Base-by-base conservation (phyloP, 352 stramenopile genomes). In the Pythium rhizo-oryzae region DNA sequence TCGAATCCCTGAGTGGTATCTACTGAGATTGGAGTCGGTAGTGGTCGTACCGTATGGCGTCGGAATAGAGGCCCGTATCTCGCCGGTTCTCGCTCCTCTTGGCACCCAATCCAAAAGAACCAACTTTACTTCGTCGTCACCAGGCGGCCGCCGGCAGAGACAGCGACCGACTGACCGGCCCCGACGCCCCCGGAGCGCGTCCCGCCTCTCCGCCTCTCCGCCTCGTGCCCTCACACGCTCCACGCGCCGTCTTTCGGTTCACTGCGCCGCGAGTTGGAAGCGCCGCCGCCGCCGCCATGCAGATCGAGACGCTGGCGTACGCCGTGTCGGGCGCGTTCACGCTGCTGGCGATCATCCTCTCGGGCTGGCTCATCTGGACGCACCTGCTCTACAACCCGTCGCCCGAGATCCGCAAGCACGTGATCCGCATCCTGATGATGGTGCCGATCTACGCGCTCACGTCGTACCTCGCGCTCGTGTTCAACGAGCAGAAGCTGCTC, bases 391-490 rank as follows among this genome's bases (percentile, higher is more conserved):
- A 93, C 74, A 96, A 96, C 70, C 89, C 87, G 64, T 85, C 82
- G 61, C 75, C 85, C 8, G 68, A 79, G 39, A 92, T 94, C 74
- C 87, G 89, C 74, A 97, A 94, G 78, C 90, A 97, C 65, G 92
- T 98, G 57, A 92, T 98, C 70, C 89, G 93, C 41, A 98, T 98
- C 58, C 73, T 98, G 23, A 90, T 97, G 67, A 98, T 98, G 93
- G 91, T 98, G 30, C 93, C 93, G 19, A 94, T 98, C 62, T 98
- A 98, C 84, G 91, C 80, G 28, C 77, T 97, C 18, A 96, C 87
- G 65, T 97, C 89, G 15, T 98, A 96, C 69, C 77, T 97, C 50
- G 91, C 90, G 69, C 81, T 97, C 33, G 86, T 94, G 35, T 96
- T 96, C 67, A 95, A 96, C 75, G 81, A 96, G 60, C 84, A 91